A percentile compares a stretch with the other conserved stretches of the same genome.
phyloP scores from a whole-genome alignment of 179 eudicot genomes.

The Corrigiola litoralis region DNA sequence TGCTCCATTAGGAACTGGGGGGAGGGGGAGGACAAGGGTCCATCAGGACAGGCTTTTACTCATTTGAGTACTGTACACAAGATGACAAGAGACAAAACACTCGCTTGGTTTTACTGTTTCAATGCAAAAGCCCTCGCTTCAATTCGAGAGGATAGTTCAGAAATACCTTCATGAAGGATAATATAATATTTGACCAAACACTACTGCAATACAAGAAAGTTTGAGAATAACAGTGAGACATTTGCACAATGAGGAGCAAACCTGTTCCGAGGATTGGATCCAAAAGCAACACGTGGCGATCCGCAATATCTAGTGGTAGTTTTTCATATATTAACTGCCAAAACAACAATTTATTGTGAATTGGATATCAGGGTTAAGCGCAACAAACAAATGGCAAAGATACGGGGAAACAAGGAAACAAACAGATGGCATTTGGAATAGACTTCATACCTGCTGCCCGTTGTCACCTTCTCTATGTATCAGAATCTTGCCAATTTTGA shows the following conservation, averaged over 20 bases:
- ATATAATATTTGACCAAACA: neutral
- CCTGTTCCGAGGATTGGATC: conserved; percentile 97
- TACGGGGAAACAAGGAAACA: neutral
- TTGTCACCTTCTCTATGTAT: conserved; percentile 96
- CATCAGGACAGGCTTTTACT: no score
- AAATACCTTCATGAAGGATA: neutral
- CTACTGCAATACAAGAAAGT: neutral
- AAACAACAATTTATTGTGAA: conserved; percentile 8
- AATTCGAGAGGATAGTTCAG: no score
- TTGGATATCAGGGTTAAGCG: conserved; percentile 2
- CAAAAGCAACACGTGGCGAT: conserved; percentile 79
- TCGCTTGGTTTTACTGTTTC: neutral
- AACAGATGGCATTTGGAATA: neutral
- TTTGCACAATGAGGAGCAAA: conserved; percentile 20
- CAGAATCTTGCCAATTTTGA: conserved; percentile 85
- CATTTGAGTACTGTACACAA: no score
- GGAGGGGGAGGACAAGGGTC: no score
- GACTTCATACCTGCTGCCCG: conserved; percentile 62
- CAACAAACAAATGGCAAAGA: neutral
- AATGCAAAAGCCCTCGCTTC: neutral
- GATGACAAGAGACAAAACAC: no score
- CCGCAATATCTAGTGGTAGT: conserved; percentile 78
- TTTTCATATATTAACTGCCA: conserved; percentile 83
- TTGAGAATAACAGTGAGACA: neutral
- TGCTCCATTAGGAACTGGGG: no score